These are phyloP conservation scores for Acidomyces sp. DNA, from an alignment of 495 filamentous ascomycete species.

Conservation along the genomic window DNA sequence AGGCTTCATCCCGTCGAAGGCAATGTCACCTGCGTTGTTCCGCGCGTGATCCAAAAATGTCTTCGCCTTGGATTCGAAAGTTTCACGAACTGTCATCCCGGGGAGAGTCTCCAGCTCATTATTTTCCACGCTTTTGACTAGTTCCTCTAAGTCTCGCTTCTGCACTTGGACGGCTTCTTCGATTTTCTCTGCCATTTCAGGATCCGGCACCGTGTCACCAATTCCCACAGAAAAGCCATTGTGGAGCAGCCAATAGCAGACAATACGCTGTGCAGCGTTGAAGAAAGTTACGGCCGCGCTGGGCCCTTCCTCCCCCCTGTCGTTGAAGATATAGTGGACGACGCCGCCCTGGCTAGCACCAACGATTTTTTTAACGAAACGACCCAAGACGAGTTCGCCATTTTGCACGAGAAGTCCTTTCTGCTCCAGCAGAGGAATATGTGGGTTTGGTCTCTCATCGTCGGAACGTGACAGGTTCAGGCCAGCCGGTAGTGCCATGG, in stretches of 20 bases:
- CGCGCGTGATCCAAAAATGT: constrained; percentile 87
- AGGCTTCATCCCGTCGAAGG: constrained; percentile 84
- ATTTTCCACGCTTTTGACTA: constrained; percentile 64
- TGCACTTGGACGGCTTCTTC: constrained; percentile 61
- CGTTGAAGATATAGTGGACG: constrained; percentile 92
- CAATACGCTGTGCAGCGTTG: constrained; percentile 81
- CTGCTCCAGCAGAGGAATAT: constrained; percentile 40
- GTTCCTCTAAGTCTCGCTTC: constrained; percentile 62
- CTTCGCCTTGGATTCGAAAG: constrained; percentile 91
- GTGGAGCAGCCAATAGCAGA: constrained; percentile 97
- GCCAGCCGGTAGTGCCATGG: constrained; percentile 75
- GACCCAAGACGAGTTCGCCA: constrained; percentile 79
- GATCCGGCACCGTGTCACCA: constrained; percentile 91
- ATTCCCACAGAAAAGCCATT: constrained; percentile 97
- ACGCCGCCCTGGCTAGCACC: constrained; percentile 78
- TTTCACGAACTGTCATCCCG: constrained; percentile 96
- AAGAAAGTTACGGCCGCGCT: constrained; percentile 85
- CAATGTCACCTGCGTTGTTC: constrained; percentile 86
- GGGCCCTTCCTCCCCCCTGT: constrained; percentile 49
- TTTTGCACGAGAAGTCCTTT: constrained; percentile 70
- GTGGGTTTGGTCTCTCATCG: constrained; percentile 32
- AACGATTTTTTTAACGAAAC: constrained; percentile 85
- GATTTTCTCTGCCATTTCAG: constrained; percentile 65
- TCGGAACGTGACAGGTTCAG: constrained; percentile 64
- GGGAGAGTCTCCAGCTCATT: constrained; percentile 79